phyloP scores from a whole-genome alignment of 805 yeast genomes.

The Kluyveromyces lactis region DNA sequence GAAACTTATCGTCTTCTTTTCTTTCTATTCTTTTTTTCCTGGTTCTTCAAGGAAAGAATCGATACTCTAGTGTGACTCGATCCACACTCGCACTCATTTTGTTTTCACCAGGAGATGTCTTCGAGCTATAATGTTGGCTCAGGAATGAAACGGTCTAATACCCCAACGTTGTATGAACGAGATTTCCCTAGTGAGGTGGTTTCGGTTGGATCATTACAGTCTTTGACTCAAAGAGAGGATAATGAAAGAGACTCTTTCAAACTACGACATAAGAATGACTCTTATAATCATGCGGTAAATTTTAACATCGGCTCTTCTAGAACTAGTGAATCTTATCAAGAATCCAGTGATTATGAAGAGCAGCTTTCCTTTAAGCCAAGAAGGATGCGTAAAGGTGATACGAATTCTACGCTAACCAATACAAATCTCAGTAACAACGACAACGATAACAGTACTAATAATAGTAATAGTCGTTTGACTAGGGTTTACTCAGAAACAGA shows the following conservation, averaged over 20 bases:
- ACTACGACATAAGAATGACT: slow-evolving; percentile 3
- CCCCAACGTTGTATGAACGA: slow-evolving; percentile 3
- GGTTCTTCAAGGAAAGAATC: too few species aligned
- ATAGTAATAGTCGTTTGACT: slow-evolving; percentile 28
- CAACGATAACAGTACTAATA: background rate
- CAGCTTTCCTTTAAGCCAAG: slow-evolving; percentile 3
- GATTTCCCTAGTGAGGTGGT: slow-evolving; percentile 5
- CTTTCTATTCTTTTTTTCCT: too few species aligned
- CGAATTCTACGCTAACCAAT: background rate
- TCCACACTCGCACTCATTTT: too few species aligned
- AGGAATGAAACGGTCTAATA: slow-evolving; percentile 2
- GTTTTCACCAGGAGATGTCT: too few species aligned
- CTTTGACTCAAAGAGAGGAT: background rate
- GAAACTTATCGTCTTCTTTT: too few species aligned
- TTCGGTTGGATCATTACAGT: slow-evolving; percentile 2
- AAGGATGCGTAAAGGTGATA: slow-evolving; percentile 1
- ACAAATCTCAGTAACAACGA: background rate
- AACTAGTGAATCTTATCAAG: background rate
- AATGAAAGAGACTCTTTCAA: background rate
- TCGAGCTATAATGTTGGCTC: background rate
- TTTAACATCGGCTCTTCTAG: background rate
- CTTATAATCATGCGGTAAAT: background rate
- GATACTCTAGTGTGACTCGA: too few species aligned
- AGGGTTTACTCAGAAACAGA: slow-evolving; percentile 62
- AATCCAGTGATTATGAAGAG: background rate